Conservation (phyloP, 495 filamentous ascomycete genomes). For the Opeltia flavorubescens region DNA sequence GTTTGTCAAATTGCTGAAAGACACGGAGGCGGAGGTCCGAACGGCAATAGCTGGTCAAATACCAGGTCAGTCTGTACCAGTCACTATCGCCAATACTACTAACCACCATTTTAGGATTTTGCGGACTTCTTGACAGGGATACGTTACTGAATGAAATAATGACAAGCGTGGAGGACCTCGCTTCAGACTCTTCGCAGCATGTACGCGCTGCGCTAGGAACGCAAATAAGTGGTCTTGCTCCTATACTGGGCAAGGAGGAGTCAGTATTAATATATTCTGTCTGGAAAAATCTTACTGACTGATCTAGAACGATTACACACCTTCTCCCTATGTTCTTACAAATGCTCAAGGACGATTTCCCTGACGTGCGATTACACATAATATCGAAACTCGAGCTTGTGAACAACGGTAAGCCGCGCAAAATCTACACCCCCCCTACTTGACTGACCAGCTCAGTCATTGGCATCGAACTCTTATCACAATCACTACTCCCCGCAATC, state of each 20-base stretch:
- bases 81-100: not conserved
- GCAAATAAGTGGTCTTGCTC: conserved; percentile 92
- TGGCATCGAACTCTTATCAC: conserved; percentile 90
- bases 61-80: conserved; percentile 46
- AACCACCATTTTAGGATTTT: conserved; percentile 53
- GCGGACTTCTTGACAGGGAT: conserved; percentile 68
- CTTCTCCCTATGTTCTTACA: conserved; percentile 97
- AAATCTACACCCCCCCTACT: conserved; percentile 7
- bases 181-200: conserved; percentile 91
- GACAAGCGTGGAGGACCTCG: conserved; percentile 88
- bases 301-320: conserved; percentile 72
- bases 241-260: conserved; percentile 96
- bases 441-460: conserved; percentile 48
- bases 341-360: conserved; percentile 99
- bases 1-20: conserved; percentile 94
- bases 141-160: conserved; percentile 93
- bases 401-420: conserved; percentile 60
- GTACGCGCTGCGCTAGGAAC: conserved; percentile 90
- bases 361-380: conserved; percentile 93
- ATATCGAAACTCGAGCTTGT: conserved; percentile 97
- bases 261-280: conserved; percentile 30
- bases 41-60: conserved; percentile 97
- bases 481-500: conserved; percentile 94
- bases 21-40: conserved; percentile 92
- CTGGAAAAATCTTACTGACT: conserved; percentile 9